Evolutionary conservation across 148 eudicot species (phyloP).

Genomic region (Rhododendron ferrugineum): DNA sequence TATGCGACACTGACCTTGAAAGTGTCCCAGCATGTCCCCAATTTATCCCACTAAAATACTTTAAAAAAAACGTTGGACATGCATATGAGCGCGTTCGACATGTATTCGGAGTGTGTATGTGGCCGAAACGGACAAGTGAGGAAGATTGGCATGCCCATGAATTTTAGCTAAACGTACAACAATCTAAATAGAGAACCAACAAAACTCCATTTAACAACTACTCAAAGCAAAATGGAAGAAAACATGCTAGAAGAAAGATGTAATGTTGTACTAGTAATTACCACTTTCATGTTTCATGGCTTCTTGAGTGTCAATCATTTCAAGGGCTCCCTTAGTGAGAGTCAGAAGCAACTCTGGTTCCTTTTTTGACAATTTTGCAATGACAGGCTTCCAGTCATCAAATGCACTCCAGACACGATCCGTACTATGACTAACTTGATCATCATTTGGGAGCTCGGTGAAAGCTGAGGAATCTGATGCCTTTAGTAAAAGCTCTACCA

Average conservation of each 20-base stretch:
- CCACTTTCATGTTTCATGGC: slow-evolving; percentile 40
- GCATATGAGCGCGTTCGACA: background rate
- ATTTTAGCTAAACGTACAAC: background rate
- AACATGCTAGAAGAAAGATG: background rate
- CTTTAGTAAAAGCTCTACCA: slow-evolving; percentile 58
- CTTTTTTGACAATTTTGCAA: slow-evolving; percentile 57
- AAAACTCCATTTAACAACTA: background rate
- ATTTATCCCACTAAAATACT: background rate
- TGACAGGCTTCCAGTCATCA: slow-evolving; percentile 77
- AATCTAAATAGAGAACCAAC: background rate
- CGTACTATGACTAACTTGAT: slow-evolving; percentile 26
- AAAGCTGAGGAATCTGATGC: slow-evolving; percentile 37
- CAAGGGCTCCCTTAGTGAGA: slow-evolving; percentile 57
- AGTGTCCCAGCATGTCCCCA: background rate
- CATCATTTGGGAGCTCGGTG: slow-evolving; percentile 23
- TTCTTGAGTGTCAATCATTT: slow-evolving; percentile 52
- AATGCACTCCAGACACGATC: slow-evolving; percentile 33
- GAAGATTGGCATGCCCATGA: background rate
- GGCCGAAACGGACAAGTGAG: background rate
- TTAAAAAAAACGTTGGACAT: background rate
- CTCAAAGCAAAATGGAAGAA: background rate
- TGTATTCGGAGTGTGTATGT: background rate
- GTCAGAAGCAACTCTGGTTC: slow-evolving; percentile 62
- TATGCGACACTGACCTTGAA: background rate
- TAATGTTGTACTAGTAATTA: slow-evolving; percentile 20